These are phyloP conservation scores for Rhododendron ovatum DNA, from an alignment of 148 eudicot genomes.

Conservation along the genomic window DNA sequence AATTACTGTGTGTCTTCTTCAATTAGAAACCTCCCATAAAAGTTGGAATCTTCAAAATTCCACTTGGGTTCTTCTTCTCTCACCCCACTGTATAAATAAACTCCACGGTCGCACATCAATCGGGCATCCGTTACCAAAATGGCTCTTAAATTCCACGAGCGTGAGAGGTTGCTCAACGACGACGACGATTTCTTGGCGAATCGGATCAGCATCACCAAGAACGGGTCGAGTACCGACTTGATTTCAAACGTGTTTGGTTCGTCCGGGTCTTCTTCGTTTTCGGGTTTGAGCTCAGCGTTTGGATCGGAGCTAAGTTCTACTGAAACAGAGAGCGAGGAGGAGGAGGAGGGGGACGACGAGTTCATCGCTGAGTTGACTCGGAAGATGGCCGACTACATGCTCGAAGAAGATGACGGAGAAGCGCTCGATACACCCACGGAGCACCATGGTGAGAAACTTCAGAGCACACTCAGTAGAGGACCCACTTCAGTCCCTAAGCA, in stretches of 20 bases:
- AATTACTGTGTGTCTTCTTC: neutral
- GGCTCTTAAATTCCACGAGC: constrained; percentile 5
- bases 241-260: constrained; percentile 8
- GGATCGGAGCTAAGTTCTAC: constrained; percentile 30
- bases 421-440: neutral
- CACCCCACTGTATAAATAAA: neutral
- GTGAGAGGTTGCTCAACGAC: constrained; percentile 3
- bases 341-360: constrained; percentile 30
- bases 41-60: neutral
- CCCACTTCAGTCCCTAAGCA: neutral
- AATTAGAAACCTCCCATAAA: neutral
- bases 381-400: constrained; percentile 46
- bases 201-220: neutral
- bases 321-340: constrained; percentile 34
- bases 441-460: neutral
- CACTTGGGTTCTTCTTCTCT: neutral
- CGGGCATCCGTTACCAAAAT: neutral
- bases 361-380: constrained; percentile 44
- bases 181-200: neutral
- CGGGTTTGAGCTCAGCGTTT: constrained; percentile 25
- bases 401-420: constrained; percentile 35
- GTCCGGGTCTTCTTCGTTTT: constrained; percentile 17
- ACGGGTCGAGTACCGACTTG: constrained; percentile 8
- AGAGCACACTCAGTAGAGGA: neutral
- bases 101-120: neutral